These are phyloP conservation scores for Heliophila coronopifolia DNA, from an alignment of 441 rosid species.

Conservation along the genomic window DNA sequence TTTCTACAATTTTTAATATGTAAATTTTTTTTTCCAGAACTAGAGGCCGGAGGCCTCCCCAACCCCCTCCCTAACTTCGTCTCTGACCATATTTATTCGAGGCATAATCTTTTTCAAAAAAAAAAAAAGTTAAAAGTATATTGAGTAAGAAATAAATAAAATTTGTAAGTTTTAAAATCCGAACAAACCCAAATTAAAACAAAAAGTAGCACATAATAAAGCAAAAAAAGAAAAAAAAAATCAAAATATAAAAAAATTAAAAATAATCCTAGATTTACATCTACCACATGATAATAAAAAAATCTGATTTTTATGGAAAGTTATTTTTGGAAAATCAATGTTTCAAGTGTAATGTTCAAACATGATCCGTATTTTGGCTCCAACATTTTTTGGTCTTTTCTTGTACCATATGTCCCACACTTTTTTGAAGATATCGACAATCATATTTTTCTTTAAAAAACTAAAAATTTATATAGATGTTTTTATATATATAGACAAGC, in stretches of 20 bases:
- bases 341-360: constrained; percentile 4
- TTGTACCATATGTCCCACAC: constrained; percentile 14
- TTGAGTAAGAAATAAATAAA: not conserved
- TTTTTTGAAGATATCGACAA: constrained; percentile 20
- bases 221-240: too few species aligned
- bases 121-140: not conserved
- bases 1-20: too few species aligned
- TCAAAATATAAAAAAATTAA: too few species aligned
- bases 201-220: constrained; percentile 8
- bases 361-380: constrained; percentile 14
- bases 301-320: not conserved
- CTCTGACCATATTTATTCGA: not conserved
- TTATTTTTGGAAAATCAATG: not conserved
- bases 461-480: not conserved
- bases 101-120: not conserved
- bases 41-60: too few species aligned
- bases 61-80: too few species aligned
- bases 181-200: not conserved
- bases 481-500: too few species aligned
- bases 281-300: constrained; percentile 13
- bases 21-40: too few species aligned
- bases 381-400: constrained; percentile 17
- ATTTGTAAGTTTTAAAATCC: constrained; percentile 5
- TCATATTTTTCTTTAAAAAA: not conserved
- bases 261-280: too few species aligned